phyloP scores from a whole-genome alignment of 345 rosid genomes.

The Heritiera fomes region DNA sequence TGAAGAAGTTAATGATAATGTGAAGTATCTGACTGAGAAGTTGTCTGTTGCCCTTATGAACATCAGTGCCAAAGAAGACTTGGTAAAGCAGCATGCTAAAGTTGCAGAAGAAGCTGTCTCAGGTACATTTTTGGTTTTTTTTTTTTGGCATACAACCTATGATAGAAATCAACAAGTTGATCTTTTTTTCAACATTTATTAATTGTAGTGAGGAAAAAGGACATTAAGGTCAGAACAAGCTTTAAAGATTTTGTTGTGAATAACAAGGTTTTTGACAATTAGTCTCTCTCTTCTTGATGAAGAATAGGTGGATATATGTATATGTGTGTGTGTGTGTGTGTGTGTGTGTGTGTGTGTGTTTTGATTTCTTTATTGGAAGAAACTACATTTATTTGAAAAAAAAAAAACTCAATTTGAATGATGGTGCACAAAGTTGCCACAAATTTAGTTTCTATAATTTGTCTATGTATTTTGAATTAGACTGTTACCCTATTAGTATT shows the following conservation, averaged over 20 bases:
- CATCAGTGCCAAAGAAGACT: constrained; percentile 75
- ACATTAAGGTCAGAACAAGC: neutral
- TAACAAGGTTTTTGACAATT: neutral
- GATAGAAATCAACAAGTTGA: neutral
- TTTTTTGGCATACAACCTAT: neutral
- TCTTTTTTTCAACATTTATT: neutral
- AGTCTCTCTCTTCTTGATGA: neutral
- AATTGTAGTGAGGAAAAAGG: neutral
- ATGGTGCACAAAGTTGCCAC: neutral
- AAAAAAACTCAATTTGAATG: neutral
- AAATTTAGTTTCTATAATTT: neutral
- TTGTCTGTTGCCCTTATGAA: constrained; percentile 80
- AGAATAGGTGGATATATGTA: too few relatives aligned
- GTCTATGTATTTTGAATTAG: neutral
- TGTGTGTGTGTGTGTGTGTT: too few relatives aligned
- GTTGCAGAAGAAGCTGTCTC: constrained; percentile 98
- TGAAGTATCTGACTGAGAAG: constrained; percentile 55
- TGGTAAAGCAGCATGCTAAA: constrained; percentile 85
- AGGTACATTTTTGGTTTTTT: constrained; percentile 39
- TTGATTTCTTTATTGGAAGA: too few relatives aligned
- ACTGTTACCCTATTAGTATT: neutral
- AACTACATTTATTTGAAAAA: too few relatives aligned
- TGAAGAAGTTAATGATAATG: constrained; percentile 53
- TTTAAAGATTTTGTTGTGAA: neutral
- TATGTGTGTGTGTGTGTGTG: too few relatives aligned